phyloP scores from a whole-genome alignment of 805 yeast species.

The Candida anglica region DNA sequence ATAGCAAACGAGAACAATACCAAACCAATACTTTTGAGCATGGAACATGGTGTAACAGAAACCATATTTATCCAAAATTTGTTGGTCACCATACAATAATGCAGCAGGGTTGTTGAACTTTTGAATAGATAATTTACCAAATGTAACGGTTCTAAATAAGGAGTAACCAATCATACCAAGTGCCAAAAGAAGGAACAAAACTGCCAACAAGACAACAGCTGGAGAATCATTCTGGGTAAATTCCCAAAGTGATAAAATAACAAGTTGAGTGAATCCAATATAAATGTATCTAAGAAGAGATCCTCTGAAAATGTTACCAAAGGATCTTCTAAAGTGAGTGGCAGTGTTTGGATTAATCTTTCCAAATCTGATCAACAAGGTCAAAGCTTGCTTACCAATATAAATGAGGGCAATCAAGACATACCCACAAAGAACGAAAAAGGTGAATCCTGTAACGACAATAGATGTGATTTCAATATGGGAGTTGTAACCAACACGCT shows the following conservation, averaged over 20 bases:
- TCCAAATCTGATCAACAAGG: conserved; percentile 43
- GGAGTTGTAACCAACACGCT: conserved; percentile 74
- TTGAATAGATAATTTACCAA: conserved; percentile 59
- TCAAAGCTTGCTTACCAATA: conserved; percentile 47
- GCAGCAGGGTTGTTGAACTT: conserved; percentile 82
- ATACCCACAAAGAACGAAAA: conserved; percentile 74
- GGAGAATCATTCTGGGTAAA: conserved; percentile 79
- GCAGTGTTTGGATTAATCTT: conserved; percentile 48
- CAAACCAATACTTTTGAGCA: conserved; percentile 82
- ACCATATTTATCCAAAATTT: conserved; percentile 74
- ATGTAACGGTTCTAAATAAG: conserved; percentile 55
- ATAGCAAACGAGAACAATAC: conserved; percentile 58
- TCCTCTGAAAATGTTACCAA: conserved; percentile 68
- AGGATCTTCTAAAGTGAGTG: conserved; percentile 48
- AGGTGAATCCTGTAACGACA: conserved; percentile 84
- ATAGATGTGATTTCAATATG: conserved; percentile 79
- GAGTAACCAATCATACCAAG: conserved; percentile 62
- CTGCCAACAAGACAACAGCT: conserved; percentile 81
- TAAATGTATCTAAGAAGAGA: conserved; percentile 71
- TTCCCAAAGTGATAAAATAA: conserved; percentile 83
- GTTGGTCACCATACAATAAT: conserved; percentile 72
- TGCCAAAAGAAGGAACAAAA: conserved; percentile 60
- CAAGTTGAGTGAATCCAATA: conserved; percentile 81
- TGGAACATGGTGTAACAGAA: conserved; percentile 86
- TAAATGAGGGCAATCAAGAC: conserved; percentile 62